Evolutionary conservation across 2,329 filamentous ascomycete species (phyloP), one percentile per base, ranked within the genome.

Genomic region (Leptographium galeiforme): DNA sequence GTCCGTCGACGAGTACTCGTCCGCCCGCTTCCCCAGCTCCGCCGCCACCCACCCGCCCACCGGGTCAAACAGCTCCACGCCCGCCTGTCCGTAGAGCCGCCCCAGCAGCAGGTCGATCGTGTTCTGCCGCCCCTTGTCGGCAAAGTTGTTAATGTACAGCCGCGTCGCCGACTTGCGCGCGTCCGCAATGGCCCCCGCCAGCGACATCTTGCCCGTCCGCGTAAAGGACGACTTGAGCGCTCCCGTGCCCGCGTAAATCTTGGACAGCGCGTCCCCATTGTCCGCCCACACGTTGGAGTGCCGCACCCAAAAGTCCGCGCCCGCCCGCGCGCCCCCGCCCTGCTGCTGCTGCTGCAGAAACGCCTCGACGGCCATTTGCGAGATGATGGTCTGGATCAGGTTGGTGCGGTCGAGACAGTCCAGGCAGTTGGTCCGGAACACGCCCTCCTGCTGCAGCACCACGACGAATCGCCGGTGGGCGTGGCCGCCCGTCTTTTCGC

Each of bases 341-440:
- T 25, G 25, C 25, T 25, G 25, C 25, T 25, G 77, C 60, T 95
- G 89, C 14, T 71, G 70, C 4, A 98, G 71, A 61, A 97, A 97
- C 0, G 84, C 75, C 64, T 95, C 89, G 19, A 96, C 75, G 0
- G 89, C 89, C 85, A 96, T 90, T 62, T 89, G 86, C 55, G 90
- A 96, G 61, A 98, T 87, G 59, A 97, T 87, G 0, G 90, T 95
- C 69, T 98, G 93, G 33, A 98, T 89, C 33, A 97, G 74, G 64
- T 98, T 98, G 8, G 93, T 98, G 55, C 93, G 82, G 66, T 98
- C 93, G 45, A 98, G 73, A 65, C 93, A 98, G 66, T 98, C 93
- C 32, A 98, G 74, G 65, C 93, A 98, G 62, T 98, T 98, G 5
- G 90, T 95, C 57, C 91, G 79, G 67, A 97, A 97, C 7, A 95